These are phyloP conservation scores for Rhizopogon salebrosus DNA, from an alignment of 768 basidiomycete genomes.

Conservation along the genomic window DNA sequence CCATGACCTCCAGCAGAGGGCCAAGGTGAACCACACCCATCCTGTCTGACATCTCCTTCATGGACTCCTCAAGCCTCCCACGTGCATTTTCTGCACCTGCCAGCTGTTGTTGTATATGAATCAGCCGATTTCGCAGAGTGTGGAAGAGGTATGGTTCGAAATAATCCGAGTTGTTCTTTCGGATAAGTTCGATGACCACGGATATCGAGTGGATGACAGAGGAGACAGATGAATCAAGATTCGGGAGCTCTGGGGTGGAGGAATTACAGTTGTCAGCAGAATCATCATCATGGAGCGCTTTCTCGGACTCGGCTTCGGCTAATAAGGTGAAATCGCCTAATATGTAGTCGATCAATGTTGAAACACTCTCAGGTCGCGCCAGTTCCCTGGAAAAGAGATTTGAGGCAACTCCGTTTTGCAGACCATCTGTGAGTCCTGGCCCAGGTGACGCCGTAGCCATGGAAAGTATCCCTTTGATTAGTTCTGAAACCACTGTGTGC, in stretches of 20 bases:
- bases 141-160: slow-evolving; percentile 98
- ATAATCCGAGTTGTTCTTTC: slow-evolving; percentile 98
- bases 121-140: slow-evolving; percentile 84
- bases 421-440: slow-evolving; percentile 63
- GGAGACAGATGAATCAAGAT: slow-evolving; percentile 57
- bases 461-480: slow-evolving; percentile 92
- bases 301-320: slow-evolving; percentile 7
- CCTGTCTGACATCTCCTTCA: slow-evolving; percentile 76
- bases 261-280: slow-evolving; percentile 8
- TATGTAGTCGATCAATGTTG: slow-evolving; percentile 70
- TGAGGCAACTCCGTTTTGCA: slow-evolving; percentile 67
- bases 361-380: slow-evolving; percentile 65
- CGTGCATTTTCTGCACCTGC: slow-evolving; percentile 52
- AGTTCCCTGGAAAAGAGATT: slow-evolving; percentile 90
- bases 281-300: slow-evolving; percentile 11
- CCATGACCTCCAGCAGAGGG: slow-evolving; percentile 69
- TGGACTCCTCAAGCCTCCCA: slow-evolving; percentile 63
- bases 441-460: slow-evolving; percentile 87
- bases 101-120: slow-evolving; percentile 76
- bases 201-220: slow-evolving; percentile 84
- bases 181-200: slow-evolving; percentile 88
- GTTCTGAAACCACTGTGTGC: slow-evolving; percentile 83
- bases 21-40: slow-evolving; percentile 93
- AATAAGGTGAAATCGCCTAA: slow-evolving; percentile 51
- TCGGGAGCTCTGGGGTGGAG: slow-evolving; percentile 19